These are phyloP conservation scores for Phytopythium sindhum DNA, from an alignment of 352 stramenopile species.

Conservation along the genomic window DNA sequence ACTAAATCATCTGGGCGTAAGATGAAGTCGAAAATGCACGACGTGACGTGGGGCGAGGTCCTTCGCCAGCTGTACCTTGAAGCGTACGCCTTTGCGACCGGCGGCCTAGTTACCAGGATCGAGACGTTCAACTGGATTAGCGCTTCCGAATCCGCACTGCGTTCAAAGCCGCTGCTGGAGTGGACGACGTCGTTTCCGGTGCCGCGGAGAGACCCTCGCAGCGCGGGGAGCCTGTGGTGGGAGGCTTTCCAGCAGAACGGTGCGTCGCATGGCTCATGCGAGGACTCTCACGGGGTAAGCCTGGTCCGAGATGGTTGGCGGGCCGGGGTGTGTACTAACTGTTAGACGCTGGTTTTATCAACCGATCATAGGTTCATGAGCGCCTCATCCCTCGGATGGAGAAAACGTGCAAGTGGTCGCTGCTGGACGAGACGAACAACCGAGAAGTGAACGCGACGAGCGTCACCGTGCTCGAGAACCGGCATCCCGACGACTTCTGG, in stretches of 20 bases:
- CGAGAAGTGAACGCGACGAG: neutral
- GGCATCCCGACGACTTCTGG: neutral
- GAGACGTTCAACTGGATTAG: neutral
- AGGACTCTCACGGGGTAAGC: neutral
- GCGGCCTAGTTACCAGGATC: neutral
- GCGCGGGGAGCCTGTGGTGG: neutral
- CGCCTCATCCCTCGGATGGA: neutral
- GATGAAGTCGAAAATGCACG: neutral
- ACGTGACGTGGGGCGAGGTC: conserved; percentile 2
- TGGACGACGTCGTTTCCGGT: conserved; percentile 5
- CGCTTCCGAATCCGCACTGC: neutral
- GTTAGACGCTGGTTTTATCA: no score
- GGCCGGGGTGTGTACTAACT: no score
- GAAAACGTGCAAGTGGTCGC: conserved; percentile 1
- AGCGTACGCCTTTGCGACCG: neutral
- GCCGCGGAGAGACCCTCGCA: neutral
- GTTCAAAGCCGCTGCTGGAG: neutral
- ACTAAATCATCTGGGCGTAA: neutral
- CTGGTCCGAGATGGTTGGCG: neutral
- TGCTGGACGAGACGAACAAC: neutral
- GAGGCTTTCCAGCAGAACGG: neutral
- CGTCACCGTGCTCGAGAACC: conserved; percentile 3
- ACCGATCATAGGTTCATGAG: neutral
- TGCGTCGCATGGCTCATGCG: neutral
- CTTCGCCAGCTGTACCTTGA: neutral